Evolutionary conservation across 768 basidiomycete species (phyloP), one percentile per base, ranked within the genome.

Genomic region (Calocybe gangraenosa): DNA sequence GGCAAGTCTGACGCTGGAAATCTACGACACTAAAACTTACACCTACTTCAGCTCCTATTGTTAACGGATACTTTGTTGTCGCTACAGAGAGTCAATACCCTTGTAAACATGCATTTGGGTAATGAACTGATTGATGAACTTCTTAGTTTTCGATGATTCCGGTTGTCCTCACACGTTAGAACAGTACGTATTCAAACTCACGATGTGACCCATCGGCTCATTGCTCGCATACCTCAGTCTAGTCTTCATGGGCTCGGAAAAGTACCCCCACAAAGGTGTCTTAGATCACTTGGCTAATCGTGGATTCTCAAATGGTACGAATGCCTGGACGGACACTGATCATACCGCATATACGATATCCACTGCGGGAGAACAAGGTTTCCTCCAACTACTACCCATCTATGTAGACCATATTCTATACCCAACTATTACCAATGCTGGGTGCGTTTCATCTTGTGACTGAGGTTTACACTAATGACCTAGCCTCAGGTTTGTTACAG

Each of bases 331-430:
- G 2, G 95, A 89, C 58, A 93, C 79, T 35, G 91, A 92, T 58
- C 85, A 96, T 58, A 96, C 94, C 37, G 91, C 91, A 7, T 99
- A 97, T 62, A 98, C 96, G 8, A 85, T 95, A 44, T 86, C 88
- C 3, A 98, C 95, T 7, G 96, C 96, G 10, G 96, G 96, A 50
- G 83, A 86, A 48, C 88, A 95, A 57, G 96, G 96, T 6, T 89
- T 91, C 51, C 70, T 92, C 23, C 87, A 92, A 55, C 68, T 91
- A 7, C 70, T 92, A 20, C 87, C 89, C 15, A 84, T 98, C 54
- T 99, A 92, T 56, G 70, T 98, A 21, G 96, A 99, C 64, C 96
- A 99, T 62, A 88, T 99, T 45, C 76, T 99, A 28, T 95, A 96
- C 63, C 96, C 96, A 7, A 97, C 93, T 0, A 80, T 98, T 49